Base-by-base conservation (phyloP, 192 early-diverging fungal species). In the Backusella tuberculispora region DNA sequence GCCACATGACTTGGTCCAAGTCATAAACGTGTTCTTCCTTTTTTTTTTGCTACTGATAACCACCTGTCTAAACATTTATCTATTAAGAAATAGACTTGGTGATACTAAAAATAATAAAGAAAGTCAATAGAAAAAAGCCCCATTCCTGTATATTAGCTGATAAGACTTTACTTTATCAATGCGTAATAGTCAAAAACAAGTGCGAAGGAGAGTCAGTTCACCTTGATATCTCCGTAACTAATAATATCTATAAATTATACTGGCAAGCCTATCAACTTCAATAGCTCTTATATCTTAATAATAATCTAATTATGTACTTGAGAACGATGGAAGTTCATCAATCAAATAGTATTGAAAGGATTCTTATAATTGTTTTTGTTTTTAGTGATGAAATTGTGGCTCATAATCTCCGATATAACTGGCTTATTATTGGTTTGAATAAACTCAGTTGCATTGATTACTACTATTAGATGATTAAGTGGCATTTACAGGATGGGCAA, bases 1-100 rank as follows among this genome's bases (percentile, higher is more conserved):
- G 69, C 34, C 34, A 43, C 37, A 43, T 60, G 53, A 60, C 53
- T 60, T 60, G 53, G 53, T 60, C 26, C 53, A 60, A 34, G 29
- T 34, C 29, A 34, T 34, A 34, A 60, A 60, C 21, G 53, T 60
- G 53, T 50, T 50, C 19, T 56, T 56, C 21, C 24, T 13, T 60
- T 60, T 10, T 26, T 60, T 60, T 24, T 26, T 26, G 21, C 21
- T 60, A 53, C 26, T 60, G 21, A 60, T 9, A 43, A 60, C 21
- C 53, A 60, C 53, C 21, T 60, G 53, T 26, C 53, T 60, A 34
- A 34, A 34, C 2, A 34, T 34, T 34, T 34, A 0, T 34, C 29
- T 34, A 34, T 34, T 34, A 34, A 34, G 29, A 34, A 34, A 34
- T 34, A 34, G 29, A 34, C 29, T 34, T 34, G 29, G 29, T 34